Percentiles rank a stretch among this genome's conserved stretches.
Conservation (phyloP, 176 grass and related monocot species). For the Oryza longistaminata region DNA sequence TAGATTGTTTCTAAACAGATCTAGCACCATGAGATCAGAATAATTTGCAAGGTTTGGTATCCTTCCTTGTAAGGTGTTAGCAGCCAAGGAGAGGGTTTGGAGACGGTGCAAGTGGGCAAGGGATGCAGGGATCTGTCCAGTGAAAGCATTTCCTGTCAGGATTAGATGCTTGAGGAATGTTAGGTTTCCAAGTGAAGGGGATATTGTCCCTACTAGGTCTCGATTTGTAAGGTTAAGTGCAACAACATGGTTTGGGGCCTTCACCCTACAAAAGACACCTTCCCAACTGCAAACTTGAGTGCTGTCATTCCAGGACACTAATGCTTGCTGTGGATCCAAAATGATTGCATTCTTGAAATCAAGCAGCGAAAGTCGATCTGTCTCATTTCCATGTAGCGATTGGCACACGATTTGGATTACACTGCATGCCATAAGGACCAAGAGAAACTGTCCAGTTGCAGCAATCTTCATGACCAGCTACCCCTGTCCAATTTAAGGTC, state of each 20-base stretch:
- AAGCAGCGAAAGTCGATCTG: background rate
- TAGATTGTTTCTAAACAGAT: too few relatives aligned
- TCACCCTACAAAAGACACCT: background rate
- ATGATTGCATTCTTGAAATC: background rate
- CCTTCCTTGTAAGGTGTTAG: too few relatives aligned
- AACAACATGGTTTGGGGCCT: background rate
- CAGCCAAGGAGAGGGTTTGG: too few relatives aligned
- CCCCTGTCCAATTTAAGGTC: background rate
- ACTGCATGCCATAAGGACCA: background rate
- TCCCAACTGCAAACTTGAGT: conserved; percentile 19
- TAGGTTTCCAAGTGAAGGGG: background rate
- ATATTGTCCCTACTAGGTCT: conserved; percentile 2
- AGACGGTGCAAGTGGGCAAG: too few relatives aligned
- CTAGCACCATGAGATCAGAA: too few relatives aligned
- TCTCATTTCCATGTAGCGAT: background rate
- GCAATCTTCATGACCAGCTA: background rate
- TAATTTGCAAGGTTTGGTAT: too few relatives aligned
- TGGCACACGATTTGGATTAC: background rate
- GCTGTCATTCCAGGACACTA: conserved; percentile 27
- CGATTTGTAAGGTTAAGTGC: background rate
- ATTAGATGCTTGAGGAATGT: background rate
- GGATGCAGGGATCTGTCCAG: background rate
- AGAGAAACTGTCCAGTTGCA: background rate
- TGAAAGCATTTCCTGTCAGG: background rate
- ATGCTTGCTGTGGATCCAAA: background rate